Evolutionary conservation across 805 yeast genomes (phyloP), one percentile per base, ranked within the genome.

Genomic region (Wickerhamomyces alni): DNA sequence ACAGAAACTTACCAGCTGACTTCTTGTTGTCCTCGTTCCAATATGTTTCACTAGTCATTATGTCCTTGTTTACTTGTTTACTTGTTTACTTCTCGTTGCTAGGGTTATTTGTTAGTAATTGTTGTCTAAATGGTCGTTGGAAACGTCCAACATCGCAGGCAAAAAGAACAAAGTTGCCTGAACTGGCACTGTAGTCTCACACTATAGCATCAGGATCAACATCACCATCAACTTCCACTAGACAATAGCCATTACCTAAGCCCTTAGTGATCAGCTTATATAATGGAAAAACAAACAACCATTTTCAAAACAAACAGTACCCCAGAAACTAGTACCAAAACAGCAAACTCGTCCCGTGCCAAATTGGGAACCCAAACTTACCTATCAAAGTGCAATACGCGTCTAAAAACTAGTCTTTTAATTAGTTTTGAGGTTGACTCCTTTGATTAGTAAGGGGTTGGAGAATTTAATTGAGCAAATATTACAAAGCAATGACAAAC

Each of bases 1-100:
- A 18, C 27, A 2, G 24, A 13, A 8, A 42, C 48, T 17, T 35
- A 42, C 54, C 40, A 32, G 41, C 42, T 21, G 24, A 21, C 30
- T 47, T 48, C 26, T 45, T 46, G 30, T 6, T 28, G 17, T 50
- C 52, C 2, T 43, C 44, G 9, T 38, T n/a, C 49, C 49, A 45
- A 34, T 45, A 45, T 5, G 35, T 36, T 33, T 37, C 43, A n/a
- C n/a, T n/a, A 21, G 24, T 9, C 24, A 21, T 30, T 40, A 41
- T 28, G 32, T 38, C 27, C 42, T 41, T 44, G 38, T 46, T 47
- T n/a, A n/a, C n/a, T n/a, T n/a, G n/a, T n/a, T n/a, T n/a, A n/a
- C 42, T 41, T 44, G 38, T 46, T 47, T 42, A n/a, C 13, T 30
- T 17, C 6, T 28, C 18, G 31, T 28, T 28, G 31, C 31, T 28